phyloP scores from a whole-genome alignment of 2,329 filamentous ascomycete species.

The Exophiala dermatitidis region DNA sequence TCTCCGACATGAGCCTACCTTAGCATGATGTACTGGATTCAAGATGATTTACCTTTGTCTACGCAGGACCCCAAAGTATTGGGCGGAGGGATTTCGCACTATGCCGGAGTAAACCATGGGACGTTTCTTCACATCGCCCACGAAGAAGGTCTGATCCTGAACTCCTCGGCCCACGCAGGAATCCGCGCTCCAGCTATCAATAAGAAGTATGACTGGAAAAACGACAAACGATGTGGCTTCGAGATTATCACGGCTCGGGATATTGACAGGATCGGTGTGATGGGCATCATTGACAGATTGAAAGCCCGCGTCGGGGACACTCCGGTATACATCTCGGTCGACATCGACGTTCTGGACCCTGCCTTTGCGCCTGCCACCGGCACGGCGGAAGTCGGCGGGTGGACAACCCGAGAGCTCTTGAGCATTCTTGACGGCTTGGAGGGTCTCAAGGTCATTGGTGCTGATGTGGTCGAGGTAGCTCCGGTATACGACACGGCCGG shows the following conservation, averaged over 20 bases:
- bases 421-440: constrained; percentile 47
- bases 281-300: constrained; percentile 43
- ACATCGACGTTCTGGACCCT: constrained; percentile 52
- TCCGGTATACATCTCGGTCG: constrained; percentile 50
- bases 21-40: not conserved
- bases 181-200: constrained; percentile 48
- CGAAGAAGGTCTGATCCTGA: constrained; percentile 50
- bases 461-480: constrained; percentile 51
- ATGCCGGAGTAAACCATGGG: constrained; percentile 51
- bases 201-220: constrained; percentile 44
- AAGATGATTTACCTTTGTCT: not conserved
- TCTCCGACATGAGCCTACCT: not conserved
- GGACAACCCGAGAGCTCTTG: constrained; percentile 49
- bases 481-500: constrained; percentile 50
- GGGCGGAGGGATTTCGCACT: constrained; percentile 46
- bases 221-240: constrained; percentile 50
- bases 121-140: constrained; percentile 52
- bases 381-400: constrained; percentile 50
- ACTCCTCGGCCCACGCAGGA: constrained; percentile 51
- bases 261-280: constrained; percentile 44
- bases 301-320: constrained; percentile 42
- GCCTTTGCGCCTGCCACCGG: constrained; percentile 50
- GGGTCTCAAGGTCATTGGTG: constrained; percentile 47
- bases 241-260: constrained; percentile 48
- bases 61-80: constrained; percentile 42